Evolutionary conservation across 2,329 filamentous ascomycete genomes (phyloP).

Genomic region (Aspergillus costaricaensis): DNA sequence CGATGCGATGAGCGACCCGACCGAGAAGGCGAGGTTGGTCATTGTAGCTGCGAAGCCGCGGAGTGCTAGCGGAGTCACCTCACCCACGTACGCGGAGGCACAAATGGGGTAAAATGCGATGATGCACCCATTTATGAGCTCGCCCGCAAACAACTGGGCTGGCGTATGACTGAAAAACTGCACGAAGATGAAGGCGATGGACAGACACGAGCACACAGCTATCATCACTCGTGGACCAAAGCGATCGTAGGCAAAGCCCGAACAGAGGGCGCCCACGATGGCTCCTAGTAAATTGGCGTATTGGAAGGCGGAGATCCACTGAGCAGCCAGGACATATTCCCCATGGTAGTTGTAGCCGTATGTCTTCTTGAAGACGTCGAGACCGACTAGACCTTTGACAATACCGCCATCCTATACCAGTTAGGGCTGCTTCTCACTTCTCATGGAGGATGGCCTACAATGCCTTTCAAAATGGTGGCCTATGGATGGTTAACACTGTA

Average conservation of each 20-base stretch:
- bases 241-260: conserved; percentile 28
- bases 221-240: conserved; percentile 33
- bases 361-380: conserved; percentile 29
- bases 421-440: not conserved
- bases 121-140: conserved; percentile 63
- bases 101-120: conserved; percentile 64
- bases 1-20: conserved; percentile 36
- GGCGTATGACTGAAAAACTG: conserved; percentile 64
- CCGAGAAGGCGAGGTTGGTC: conserved; percentile 34
- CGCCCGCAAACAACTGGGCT: conserved; percentile 59
- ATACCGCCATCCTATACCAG: conserved; percentile 24
- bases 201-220: conserved; percentile 26
- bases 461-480: conserved; percentile 3
- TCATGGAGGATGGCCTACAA: not conserved
- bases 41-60: conserved; percentile 33
- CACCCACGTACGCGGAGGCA: conserved; percentile 42
- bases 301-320: conserved; percentile 31
- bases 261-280: conserved; percentile 28
- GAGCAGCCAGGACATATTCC: conserved; percentile 26
- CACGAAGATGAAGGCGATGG: conserved; percentile 59
- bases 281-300: conserved; percentile 30
- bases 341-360: conserved; percentile 32
- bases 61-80: conserved; percentile 34
- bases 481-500: too few species aligned
- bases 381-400: conserved; percentile 29